These are phyloP conservation scores for Candida anutae DNA, from an alignment of 1,139 yeast species.

Conservation along the genomic window DNA sequence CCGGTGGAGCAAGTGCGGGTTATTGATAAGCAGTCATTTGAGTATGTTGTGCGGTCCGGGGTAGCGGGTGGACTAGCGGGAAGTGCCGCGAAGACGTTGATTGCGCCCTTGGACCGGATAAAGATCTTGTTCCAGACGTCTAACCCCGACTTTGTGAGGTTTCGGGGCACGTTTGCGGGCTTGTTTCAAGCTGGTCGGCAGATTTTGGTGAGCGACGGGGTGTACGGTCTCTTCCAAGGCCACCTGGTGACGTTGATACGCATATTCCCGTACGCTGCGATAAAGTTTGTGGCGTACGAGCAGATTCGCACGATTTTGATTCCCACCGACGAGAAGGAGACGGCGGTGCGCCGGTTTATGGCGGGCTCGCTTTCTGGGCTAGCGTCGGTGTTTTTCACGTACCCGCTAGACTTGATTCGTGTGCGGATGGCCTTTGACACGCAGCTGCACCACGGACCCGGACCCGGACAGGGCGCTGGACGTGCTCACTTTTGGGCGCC, in stretches of 20 bases:
- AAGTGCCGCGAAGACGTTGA: slow-evolving; percentile 84
- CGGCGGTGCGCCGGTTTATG: slow-evolving; percentile 68
- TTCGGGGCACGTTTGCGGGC: slow-evolving; percentile 76
- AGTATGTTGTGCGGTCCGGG: slow-evolving; percentile 77
- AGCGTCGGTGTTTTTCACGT: slow-evolving; percentile 79
- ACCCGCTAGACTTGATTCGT: slow-evolving; percentile 84
- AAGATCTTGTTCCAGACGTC: slow-evolving; percentile 93
- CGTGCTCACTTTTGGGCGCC: neutral
- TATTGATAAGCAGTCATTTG: slow-evolving; percentile 63
- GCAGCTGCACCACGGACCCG: slow-evolving; percentile 15
- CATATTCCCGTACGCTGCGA: slow-evolving; percentile 95
- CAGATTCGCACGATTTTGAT: slow-evolving; percentile 77
- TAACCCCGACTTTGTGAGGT: slow-evolving; percentile 78
- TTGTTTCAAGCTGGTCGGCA: slow-evolving; percentile 61
- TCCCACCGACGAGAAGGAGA: slow-evolving; percentile 67
- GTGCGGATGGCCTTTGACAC: slow-evolving; percentile 91
- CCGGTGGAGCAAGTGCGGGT: slow-evolving; percentile 11
- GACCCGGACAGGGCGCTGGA: slow-evolving; percentile 4
- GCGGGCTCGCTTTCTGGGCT: slow-evolving; percentile 91
- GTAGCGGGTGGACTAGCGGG: slow-evolving; percentile 97
- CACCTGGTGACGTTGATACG: slow-evolving; percentile 88
- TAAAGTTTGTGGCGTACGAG: slow-evolving; percentile 95
- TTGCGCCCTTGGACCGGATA: slow-evolving; percentile 93
- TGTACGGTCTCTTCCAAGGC: slow-evolving; percentile 82
- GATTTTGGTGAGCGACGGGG: slow-evolving; percentile 67